A percentile compares a stretch with the other conserved stretches of the same genome.
Conservation (phyloP, 2,329 filamentous ascomycete genomes). For the Macrophomina pseudophaseolina region DNA sequence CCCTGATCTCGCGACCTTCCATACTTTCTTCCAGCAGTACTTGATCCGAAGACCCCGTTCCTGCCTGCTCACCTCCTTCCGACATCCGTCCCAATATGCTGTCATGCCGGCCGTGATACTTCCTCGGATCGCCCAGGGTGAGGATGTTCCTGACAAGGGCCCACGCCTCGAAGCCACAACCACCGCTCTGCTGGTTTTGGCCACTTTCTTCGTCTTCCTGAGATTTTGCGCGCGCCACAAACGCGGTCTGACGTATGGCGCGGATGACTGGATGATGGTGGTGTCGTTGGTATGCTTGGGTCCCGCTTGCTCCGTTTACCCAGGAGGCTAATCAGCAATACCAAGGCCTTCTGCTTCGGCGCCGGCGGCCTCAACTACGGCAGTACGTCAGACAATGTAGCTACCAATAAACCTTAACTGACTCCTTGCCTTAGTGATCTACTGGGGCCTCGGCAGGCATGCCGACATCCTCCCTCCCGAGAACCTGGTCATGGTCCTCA, state of each 20-base stretch:
- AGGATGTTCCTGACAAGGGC: conserved; percentile 17
- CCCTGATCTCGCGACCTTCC: background rate
- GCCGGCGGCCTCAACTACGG: conserved; percentile 18
- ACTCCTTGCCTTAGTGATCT: conserved; percentile 26
- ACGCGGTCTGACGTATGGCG: conserved; percentile 32
- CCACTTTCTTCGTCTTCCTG: conserved; percentile 21
- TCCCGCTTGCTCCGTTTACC: background rate
- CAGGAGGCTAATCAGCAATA: background rate
- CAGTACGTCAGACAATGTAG: background rate
- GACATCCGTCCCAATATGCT: conserved; percentile 2
- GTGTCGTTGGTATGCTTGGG: conserved; percentile 32
- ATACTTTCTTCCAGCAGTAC: background rate
- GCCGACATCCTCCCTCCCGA: conserved; percentile 21
- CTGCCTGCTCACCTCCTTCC: background rate
- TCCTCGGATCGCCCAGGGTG: background rate
- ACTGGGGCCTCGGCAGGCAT: conserved; percentile 32
- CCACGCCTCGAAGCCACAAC: conserved; percentile 8
- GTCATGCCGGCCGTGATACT: conserved; percentile 24
- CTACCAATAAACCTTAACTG: background rate
- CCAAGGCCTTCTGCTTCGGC: conserved; percentile 19
- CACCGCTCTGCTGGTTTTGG: conserved; percentile 23
- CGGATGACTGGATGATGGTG: conserved; percentile 40
- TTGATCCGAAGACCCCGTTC: conserved; percentile 1
- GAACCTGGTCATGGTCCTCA: conserved; percentile 25
- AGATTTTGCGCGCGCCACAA: conserved; percentile 15